Conservation (phyloP, 1,284 basidiomycete species). For the Porodaedalea pini region DNA sequence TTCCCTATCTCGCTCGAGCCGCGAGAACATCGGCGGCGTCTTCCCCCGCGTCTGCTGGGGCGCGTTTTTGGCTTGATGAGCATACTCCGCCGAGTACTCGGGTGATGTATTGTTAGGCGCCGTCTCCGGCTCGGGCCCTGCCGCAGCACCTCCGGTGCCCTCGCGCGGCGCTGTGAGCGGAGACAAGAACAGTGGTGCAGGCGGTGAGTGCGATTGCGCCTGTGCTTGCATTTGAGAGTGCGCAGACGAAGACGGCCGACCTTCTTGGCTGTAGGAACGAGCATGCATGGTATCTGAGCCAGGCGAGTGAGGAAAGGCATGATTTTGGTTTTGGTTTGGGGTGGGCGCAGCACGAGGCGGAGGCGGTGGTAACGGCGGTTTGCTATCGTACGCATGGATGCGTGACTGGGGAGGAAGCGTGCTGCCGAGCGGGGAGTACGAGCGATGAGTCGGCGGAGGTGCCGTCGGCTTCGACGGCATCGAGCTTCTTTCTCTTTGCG, state of each 20-base stretch:
- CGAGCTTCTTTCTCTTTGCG: not conserved
- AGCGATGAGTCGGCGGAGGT: not conserved
- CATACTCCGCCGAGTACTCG: slow-evolving; percentile 20
- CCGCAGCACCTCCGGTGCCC: slow-evolving; percentile 4
- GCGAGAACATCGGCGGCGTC: slow-evolving; percentile 12
- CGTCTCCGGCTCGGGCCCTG: not conserved
- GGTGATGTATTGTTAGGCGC: slow-evolving; percentile 8
- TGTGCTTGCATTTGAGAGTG: slow-evolving; percentile 2
- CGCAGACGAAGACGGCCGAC: not conserved
- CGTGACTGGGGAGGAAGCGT: not conserved
- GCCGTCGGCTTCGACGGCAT: not conserved
- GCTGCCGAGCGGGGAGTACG: slow-evolving; percentile 9
- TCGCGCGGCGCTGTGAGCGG: slow-evolving; percentile 1
- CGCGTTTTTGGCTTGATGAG: slow-evolving; percentile 8
- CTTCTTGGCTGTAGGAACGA: slow-evolving; percentile 16
- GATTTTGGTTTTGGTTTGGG: not conserved
- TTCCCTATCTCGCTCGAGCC: slow-evolving; percentile 21
- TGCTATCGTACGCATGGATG: not conserved
- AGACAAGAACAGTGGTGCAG: slow-evolving; percentile 22
- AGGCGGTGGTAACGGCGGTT: not conserved
- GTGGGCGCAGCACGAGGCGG: not conserved
- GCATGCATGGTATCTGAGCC: slow-evolving; percentile 7
- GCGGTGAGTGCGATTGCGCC: slow-evolving; percentile 17
- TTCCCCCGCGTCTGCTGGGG: slow-evolving; percentile 5
- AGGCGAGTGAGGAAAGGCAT: not conserved